Evolutionary conservation across 179 eudicot species (phyloP).

Genomic region (Gypsophila paniculata): DNA sequence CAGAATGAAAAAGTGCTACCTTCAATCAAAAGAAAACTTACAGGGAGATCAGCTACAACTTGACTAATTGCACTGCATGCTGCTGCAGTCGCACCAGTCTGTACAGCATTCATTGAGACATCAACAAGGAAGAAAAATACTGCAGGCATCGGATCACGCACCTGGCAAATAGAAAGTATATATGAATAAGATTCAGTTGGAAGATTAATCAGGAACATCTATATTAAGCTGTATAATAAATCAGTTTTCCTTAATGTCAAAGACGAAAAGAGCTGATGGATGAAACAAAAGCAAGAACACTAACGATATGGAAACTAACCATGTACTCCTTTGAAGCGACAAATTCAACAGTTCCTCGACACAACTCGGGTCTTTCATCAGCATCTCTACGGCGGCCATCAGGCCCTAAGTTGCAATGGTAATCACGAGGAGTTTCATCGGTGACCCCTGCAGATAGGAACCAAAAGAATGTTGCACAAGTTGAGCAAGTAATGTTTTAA

Average conservation of each 20-base stretch:
- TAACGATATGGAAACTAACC: slow-evolving; percentile 36
- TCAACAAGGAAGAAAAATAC: slow-evolving; percentile 87
- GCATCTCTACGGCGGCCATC: slow-evolving; percentile 99
- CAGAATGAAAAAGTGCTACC: not conserved
- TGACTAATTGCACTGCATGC: slow-evolving; percentile 94
- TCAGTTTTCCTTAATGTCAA: not conserved
- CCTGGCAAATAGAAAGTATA: slow-evolving; percentile 39
- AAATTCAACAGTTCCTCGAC: slow-evolving; percentile 96
- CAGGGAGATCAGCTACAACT: slow-evolving; percentile 95
- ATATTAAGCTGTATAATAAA: not conserved
- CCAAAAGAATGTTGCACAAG: slow-evolving; percentile 7
- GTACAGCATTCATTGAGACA: slow-evolving; percentile 85
- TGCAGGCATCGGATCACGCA: slow-evolving; percentile 97
- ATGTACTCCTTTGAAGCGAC: slow-evolving; percentile 81
- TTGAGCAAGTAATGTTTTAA: not conserved
- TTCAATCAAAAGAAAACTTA: slow-evolving; percentile 42
- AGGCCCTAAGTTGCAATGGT: slow-evolving; percentile 91
- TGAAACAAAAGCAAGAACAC: not conserved
- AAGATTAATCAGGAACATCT: slow-evolving; percentile 8
- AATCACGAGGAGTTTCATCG: slow-evolving; percentile 91
- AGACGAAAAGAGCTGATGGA: not conserved
- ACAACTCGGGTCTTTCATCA: slow-evolving; percentile 89
- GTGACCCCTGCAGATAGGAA: slow-evolving; percentile 57
- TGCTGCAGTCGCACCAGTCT: slow-evolving; percentile 96
- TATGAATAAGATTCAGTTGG: slow-evolving; percentile 4